phyloP scores from a whole-genome alignment of 176 grass and related monocot genomes.

The Poa annua region DNA sequence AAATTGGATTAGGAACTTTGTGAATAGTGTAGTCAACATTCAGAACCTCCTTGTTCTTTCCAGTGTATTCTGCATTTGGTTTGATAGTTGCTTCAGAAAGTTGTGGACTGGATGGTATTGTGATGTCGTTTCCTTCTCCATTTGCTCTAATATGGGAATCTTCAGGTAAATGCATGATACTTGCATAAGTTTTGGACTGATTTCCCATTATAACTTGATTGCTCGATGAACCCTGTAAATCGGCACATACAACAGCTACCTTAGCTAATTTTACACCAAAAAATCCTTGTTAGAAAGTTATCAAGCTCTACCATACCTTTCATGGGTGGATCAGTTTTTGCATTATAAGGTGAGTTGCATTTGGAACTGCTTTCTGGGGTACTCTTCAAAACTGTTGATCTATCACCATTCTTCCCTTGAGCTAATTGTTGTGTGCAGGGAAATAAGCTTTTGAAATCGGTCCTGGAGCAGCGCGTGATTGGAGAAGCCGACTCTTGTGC shows the following conservation, averaged over 20 bases:
- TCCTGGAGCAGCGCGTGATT: too few species aligned
- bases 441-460: constrained; percentile 39
- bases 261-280: constrained; percentile 23
- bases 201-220: constrained; percentile 21
- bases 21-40: constrained; percentile 37
- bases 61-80: constrained; percentile 32
- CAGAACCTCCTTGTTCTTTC: constrained; percentile 29
- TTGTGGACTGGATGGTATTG: constrained; percentile 18
- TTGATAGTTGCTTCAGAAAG: constrained; percentile 31
- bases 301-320: constrained; percentile 45
- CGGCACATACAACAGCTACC: constrained; percentile 24
- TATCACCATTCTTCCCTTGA: constrained; percentile 44
- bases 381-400: constrained; percentile 21
- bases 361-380: constrained; percentile 50
- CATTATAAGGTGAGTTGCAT: constrained; percentile 32
- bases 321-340: constrained; percentile 25
- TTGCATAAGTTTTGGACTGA: constrained; percentile 12
- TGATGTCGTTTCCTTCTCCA: constrained; percentile 25
- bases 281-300: constrained; percentile 14
- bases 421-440: constrained; percentile 39
- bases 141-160: constrained; percentile 28
- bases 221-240: constrained; percentile 15
- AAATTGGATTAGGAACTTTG: constrained; percentile 30
- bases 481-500: too few species aligned
- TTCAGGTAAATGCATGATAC: constrained; percentile 25